Evolutionary conservation across 2,329 filamentous ascomycete genomes (phyloP).

Genomic region (Cladosporium velox): DNA sequence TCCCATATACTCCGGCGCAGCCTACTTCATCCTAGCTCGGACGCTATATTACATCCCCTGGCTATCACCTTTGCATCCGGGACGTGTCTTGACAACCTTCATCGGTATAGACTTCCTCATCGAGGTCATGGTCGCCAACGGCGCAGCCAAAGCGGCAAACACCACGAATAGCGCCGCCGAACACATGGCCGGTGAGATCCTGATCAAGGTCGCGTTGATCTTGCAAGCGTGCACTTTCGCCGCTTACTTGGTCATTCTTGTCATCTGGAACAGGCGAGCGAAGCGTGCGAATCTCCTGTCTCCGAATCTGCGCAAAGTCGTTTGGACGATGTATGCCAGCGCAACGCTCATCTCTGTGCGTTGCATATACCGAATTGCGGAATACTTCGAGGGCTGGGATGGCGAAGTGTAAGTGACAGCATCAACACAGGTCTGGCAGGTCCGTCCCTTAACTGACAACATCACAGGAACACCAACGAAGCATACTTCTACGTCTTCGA

Average conservation of each 20-base stretch:
- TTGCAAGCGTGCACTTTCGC: slow-evolving; percentile 54
- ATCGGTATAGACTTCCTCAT: slow-evolving; percentile 55
- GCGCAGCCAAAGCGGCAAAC: slow-evolving; percentile 51
- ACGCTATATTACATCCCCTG: slow-evolving; percentile 64
- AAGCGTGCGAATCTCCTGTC: slow-evolving; percentile 46
- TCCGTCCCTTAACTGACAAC: neutral
- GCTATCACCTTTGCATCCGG: slow-evolving; percentile 59
- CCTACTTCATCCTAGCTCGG: slow-evolving; percentile 63
- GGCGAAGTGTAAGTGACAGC: slow-evolving; percentile 22
- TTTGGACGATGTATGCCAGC: slow-evolving; percentile 52
- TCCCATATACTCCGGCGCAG: slow-evolving; percentile 59
- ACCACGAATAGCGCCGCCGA: slow-evolving; percentile 39
- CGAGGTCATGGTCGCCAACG: slow-evolving; percentile 55
- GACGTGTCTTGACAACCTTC: slow-evolving; percentile 61
- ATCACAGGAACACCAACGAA: slow-evolving; percentile 47
- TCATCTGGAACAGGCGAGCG: slow-evolving; percentile 44
- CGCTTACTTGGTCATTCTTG: slow-evolving; percentile 51
- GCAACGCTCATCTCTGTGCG: slow-evolving; percentile 51
- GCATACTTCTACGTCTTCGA: slow-evolving; percentile 60
- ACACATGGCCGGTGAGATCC: slow-evolving; percentile 42
- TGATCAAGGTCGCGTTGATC: slow-evolving; percentile 54
- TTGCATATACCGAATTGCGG: slow-evolving; percentile 56
- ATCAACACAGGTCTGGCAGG: neutral
- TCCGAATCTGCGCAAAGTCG: slow-evolving; percentile 45
- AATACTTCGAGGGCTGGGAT: slow-evolving; percentile 44